A percentile compares a stretch with the other conserved stretches of the same genome.
These are phyloP conservation scores for Dentipellis fragilis DNA, from an alignment of 768 basidiomycete species.

Conservation along the genomic window DNA sequence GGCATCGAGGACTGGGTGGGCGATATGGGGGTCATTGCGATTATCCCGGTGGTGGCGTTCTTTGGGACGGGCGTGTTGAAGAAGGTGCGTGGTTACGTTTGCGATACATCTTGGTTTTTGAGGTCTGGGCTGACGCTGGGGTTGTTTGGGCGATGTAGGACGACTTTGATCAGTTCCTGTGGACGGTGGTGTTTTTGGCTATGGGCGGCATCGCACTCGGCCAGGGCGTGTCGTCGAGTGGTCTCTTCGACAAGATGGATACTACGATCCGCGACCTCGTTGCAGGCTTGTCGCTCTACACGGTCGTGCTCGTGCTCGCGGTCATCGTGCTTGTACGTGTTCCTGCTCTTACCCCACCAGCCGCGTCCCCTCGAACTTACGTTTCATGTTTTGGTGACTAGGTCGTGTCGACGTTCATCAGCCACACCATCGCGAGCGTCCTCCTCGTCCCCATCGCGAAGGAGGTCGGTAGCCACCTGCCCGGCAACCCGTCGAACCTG, in stretches of 20 bases:
- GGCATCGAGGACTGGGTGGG: slow-evolving; percentile 67
- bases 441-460: slow-evolving; percentile 95
- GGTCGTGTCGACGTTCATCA: slow-evolving; percentile 91
- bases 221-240: slow-evolving; percentile 84
- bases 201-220: slow-evolving; percentile 98
- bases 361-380: too few relatives aligned
- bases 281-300: slow-evolving; percentile 51
- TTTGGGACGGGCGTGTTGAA: slow-evolving; percentile 89
- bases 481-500: slow-evolving; percentile 60
- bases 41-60: slow-evolving; percentile 87
- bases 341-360: too few relatives aligned
- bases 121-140: not conserved
- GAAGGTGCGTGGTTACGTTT: slow-evolving; percentile 46
- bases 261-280: slow-evolving; percentile 47
- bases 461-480: slow-evolving; percentile 73
- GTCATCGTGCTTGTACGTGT: slow-evolving; percentile 21
- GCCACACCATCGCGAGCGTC: slow-evolving; percentile 94
- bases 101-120: not conserved
- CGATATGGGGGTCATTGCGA: slow-evolving; percentile 96
- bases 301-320: slow-evolving; percentile 55
- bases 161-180: slow-evolving; percentile 90
- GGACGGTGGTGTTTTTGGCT: slow-evolving; percentile 91
- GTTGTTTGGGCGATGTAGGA: slow-evolving; percentile 37
- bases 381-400: slow-evolving; percentile 18
- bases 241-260: slow-evolving; percentile 76